Evolutionary conservation across 2,329 filamentous ascomycete species (phyloP), one percentile per base, ranked within the genome.

Genomic region (Phaeoacremonium minimum): DNA sequence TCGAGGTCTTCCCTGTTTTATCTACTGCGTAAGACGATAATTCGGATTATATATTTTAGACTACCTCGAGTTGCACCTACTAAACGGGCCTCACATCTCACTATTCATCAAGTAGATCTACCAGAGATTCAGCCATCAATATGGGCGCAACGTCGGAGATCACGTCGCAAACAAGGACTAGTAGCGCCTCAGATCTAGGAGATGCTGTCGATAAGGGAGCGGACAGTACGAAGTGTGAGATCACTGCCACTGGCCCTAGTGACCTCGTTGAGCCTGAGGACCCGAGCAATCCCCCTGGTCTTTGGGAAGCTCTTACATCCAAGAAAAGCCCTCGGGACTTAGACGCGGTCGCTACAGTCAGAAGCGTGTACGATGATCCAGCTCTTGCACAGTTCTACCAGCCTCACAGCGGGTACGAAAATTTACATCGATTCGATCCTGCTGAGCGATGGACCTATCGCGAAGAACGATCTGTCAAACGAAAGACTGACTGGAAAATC

Each of bases 401-500:
- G 9, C 48, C 48, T 5, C 38, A 37, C n/a, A 33, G 40, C 6
- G 41, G 43, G 14, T 50, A 47, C 35, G 60, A 64, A 40, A 63
- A 63, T 35, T 34, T 52, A 16, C 60, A 63, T 42, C 55, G 60
- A 1, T 64, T 64, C 37, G 55, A 63, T 29, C 60, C 60, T 1
- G 39, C 43, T 6, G 54, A 56, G 18, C 46, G 57, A 18, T 64
- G 60, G 61, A 61, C 60, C 0, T 58, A 56, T 50, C 43, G 47
- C 2, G 60, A 64, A 35, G 61, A 64, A 29, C 43, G 22, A 9
- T 26, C 22, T 9, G 22, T 26, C 9, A 9, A n/a, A n/a, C 22
- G 43, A 31, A 56, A 71, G 60, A 66, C 73, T 28, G 70, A 75
- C 40, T 62, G 60, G 40, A 60, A 60, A 18, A 67, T 75, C 28